These are phyloP conservation scores for Apophysomyces variabilis DNA, from an alignment of 371 early-diverging fungal species.

Conservation along the genomic window DNA sequence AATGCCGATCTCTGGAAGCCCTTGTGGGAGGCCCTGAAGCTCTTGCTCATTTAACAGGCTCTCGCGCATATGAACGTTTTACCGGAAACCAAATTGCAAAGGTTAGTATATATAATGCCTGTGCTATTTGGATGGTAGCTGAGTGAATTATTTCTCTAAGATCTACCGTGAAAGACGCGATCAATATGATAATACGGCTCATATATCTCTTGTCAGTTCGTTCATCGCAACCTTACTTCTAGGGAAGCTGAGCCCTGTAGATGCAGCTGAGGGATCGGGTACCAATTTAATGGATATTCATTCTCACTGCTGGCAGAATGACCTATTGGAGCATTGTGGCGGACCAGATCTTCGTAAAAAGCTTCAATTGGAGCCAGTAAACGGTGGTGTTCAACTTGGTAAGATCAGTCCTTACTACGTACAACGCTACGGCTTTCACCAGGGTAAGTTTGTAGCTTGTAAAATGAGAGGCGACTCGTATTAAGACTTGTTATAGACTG, in stretches of 20 bases:
- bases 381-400: conserved; percentile 46
- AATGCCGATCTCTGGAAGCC: conserved; percentile 68
- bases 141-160: conserved; percentile 12
- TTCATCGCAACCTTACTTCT: conserved; percentile 71
- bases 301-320: conserved; percentile 58
- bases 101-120: conserved; percentile 31
- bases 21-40: conserved; percentile 61
- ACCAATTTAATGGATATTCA: conserved; percentile 82
- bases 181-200: conserved; percentile 48
- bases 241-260: conserved; percentile 67
- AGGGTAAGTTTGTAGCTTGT: conserved; percentile 42
- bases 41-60: conserved; percentile 75
- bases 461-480: background rate
- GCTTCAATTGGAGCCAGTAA: conserved; percentile 46
- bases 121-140: background rate
- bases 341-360: conserved; percentile 40
- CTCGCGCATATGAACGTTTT: conserved; percentile 80
- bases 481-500: conserved; percentile 46
- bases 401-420: conserved; percentile 52
- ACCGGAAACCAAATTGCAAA: conserved; percentile 81
- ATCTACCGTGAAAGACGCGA: conserved; percentile 36
- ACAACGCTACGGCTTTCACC: conserved; percentile 57
- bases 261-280: conserved; percentile 81
- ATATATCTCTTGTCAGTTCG: conserved; percentile 77
- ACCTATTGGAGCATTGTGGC: conserved; percentile 50